These are phyloP conservation scores for Cryptosporidium bovis DNA, from an alignment of 169 alveolate species.

Conservation along the genomic window DNA sequence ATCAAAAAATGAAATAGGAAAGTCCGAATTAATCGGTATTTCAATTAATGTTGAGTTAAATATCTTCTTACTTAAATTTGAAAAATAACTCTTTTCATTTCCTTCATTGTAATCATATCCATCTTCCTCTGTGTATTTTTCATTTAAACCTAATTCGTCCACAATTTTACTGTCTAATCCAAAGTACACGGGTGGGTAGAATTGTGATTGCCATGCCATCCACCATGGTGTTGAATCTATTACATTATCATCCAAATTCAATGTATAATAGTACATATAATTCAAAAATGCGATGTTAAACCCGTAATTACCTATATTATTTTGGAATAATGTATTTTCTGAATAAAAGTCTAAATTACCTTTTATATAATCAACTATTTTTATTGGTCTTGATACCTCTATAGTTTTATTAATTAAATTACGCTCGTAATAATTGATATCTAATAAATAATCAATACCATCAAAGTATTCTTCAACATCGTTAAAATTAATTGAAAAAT, in stretches of 20 bases:
- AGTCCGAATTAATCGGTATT: constrained; percentile 53
- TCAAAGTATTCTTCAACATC: constrained; percentile 9
- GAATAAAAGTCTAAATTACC: constrained; percentile 23
- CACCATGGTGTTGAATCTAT: constrained; percentile 68
- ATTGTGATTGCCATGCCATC: constrained; percentile 64
- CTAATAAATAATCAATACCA: background rate
- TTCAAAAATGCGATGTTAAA: constrained; percentile 46
- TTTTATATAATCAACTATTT: background rate
- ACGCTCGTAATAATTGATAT: background rate
- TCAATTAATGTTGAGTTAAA: constrained; percentile 43
- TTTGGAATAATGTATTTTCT: constrained; percentile 6
- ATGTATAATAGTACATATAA: constrained; percentile 26
- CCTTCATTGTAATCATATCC: too few species aligned
- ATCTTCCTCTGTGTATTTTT: too few species aligned
- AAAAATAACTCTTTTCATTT: background rate
- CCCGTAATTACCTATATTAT: constrained; percentile 50
- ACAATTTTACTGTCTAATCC: background rate
- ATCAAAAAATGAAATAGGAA: constrained; percentile 39
- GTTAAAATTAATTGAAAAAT: background rate
- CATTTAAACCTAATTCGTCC: too few species aligned
- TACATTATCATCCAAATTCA: constrained; percentile 31
- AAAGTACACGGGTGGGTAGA: constrained; percentile 26
- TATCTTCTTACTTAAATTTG: background rate
- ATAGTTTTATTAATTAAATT: background rate
- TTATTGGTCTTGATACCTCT: constrained; percentile 2